Conservation (phyloP, 345 rosid species). For the Eucalyptus polybractea region DNA sequence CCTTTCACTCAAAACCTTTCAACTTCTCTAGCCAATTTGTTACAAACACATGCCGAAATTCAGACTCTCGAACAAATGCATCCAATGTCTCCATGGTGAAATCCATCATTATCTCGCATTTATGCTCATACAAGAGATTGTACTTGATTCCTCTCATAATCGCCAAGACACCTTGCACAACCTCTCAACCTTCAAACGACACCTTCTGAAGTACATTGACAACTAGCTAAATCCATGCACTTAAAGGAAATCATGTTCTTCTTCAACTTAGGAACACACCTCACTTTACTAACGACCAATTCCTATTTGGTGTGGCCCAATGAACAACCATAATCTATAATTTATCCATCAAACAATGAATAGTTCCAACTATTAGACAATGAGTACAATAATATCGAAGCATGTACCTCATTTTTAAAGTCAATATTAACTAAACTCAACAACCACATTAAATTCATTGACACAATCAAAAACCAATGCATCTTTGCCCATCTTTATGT, state of each 20-base stretch:
- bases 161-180: background rate
- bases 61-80: background rate
- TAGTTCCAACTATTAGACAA: background rate
- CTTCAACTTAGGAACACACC: background rate
- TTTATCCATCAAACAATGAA: background rate
- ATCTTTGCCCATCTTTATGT: background rate
- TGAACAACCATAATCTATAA: background rate
- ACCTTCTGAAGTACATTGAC: background rate
- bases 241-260: background rate
- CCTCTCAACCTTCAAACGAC: background rate
- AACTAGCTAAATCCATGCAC: too few relatives aligned
- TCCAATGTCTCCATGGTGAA: background rate
- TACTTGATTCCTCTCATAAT: background rate
- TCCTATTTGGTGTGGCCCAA: background rate
- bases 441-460: too few relatives aligned
- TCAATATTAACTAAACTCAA: background rate
- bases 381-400: background rate
- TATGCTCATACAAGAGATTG: too few relatives aligned
- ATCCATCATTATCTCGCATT: background rate
- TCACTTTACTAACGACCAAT: background rate
- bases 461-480: too few relatives aligned
- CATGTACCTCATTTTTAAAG: too few relatives aligned
- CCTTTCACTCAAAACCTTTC: background rate
- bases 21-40: too few relatives aligned
- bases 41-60: background rate